Conservation (phyloP, 2,329 filamentous ascomycete genomes). For the Calonectria pteridis region DNA sequence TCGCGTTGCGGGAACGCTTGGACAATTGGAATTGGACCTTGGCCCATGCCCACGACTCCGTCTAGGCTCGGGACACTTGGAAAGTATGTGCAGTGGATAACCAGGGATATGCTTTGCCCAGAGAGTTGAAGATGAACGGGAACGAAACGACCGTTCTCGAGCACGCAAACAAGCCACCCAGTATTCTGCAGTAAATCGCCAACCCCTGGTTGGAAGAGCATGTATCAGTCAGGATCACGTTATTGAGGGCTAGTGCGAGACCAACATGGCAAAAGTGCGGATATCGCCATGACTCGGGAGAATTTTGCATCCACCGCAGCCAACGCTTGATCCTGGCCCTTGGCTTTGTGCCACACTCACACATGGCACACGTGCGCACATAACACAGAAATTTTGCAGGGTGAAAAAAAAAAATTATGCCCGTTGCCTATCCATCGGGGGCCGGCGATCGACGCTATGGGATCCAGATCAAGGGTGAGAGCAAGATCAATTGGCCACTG, state of each 20-base stretch:
- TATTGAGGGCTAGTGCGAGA: not conserved
- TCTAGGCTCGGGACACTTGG: not conserved
- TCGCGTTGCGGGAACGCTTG: constrained; percentile 25
- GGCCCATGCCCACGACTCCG: not conserved
- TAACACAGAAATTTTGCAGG: not conserved
- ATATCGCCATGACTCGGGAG: not conserved
- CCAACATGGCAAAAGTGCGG: not conserved
- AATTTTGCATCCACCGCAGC: not conserved
- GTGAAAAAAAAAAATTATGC: not conserved
- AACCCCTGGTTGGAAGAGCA: not conserved
- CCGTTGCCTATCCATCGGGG: not conserved
- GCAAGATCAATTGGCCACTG: constrained; percentile 7
- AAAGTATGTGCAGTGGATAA: not conserved
- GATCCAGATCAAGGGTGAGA: not conserved
- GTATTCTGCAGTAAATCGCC: not conserved
- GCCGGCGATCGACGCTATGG: constrained; percentile 14
- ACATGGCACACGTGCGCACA: constrained; percentile 3
- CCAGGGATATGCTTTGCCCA: constrained; percentile 3
- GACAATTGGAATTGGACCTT: not conserved
- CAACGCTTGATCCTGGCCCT: constrained; percentile 5
- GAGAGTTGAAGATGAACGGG: not conserved
- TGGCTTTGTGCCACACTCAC: constrained; percentile 14
- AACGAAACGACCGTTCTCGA: not conserved
- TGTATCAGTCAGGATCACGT: not conserved
- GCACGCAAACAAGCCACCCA: not conserved